Evolutionary conservation across 179 eudicot species (phyloP).

Genomic region (Amaranthus tricolor): DNA sequence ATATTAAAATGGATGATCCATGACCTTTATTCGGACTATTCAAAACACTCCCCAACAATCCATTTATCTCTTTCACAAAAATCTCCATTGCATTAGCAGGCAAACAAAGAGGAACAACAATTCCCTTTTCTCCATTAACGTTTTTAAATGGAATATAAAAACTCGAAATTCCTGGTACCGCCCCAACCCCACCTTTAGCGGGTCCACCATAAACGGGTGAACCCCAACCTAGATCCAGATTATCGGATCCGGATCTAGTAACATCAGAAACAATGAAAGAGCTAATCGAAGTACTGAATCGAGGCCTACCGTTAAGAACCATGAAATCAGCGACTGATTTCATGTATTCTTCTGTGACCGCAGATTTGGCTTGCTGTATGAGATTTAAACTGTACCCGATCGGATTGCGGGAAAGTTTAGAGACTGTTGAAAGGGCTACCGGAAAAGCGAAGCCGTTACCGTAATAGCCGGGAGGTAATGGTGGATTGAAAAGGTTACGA

Average conservation of each 20-base stretch:
- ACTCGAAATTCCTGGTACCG: constrained; percentile 31
- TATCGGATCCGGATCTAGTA: constrained; percentile 32
- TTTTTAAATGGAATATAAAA: constrained; percentile 30
- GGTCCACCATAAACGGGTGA: constrained; percentile 40
- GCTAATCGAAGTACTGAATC: constrained; percentile 34
- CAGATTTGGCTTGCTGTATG: constrained; percentile 36
- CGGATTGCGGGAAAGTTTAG: constrained; percentile 29
- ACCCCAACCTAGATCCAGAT: constrained; percentile 64
- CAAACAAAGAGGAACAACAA: constrained; percentile 42
- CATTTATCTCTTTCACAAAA: constrained; percentile 38
- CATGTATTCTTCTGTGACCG: constrained; percentile 55
- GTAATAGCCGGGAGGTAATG: constrained; percentile 44
- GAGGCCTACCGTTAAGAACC: constrained; percentile 48
- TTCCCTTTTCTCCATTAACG: constrained; percentile 34
- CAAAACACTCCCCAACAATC: constrained; percentile 15
- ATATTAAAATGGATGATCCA: constrained; percentile 8
- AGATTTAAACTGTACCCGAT: constrained; percentile 38
- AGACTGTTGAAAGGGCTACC: constrained; percentile 30
- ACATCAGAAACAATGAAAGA: constrained; percentile 48
- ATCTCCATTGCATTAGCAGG: constrained; percentile 40
- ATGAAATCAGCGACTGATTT: constrained; percentile 53
- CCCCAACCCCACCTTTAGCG: constrained; percentile 25
- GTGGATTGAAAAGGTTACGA: constrained; percentile 24
- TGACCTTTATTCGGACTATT: no score
- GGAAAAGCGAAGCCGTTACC: constrained; percentile 45